A percentile compares a stretch with the other conserved stretches of the same genome.
These are phyloP conservation scores for Colletotrichum tanaceti DNA, from an alignment of 2,329 filamentous ascomycete genomes.

Conservation along the genomic window DNA sequence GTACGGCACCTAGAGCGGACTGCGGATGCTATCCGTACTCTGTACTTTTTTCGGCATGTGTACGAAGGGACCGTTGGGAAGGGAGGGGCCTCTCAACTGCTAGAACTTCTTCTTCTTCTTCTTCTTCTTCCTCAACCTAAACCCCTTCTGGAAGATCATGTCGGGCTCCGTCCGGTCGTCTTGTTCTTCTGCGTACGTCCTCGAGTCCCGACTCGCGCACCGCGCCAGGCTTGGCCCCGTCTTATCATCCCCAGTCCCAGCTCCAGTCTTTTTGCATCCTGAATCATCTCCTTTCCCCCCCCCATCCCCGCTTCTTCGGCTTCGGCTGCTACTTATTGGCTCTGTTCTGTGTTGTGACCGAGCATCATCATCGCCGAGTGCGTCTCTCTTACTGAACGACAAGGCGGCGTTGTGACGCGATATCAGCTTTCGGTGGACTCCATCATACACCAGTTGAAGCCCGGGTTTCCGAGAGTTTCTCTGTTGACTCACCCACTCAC, in stretches of 20 bases:
- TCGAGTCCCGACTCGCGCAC: slow-evolving; percentile 10
- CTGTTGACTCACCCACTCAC: too few species aligned
- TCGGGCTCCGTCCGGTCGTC: slow-evolving; percentile 22
- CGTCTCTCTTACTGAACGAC: not conserved
- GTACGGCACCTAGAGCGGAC: too few species aligned
- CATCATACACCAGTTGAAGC: not conserved
- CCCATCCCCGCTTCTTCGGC: slow-evolving; percentile 22
- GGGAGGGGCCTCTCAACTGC: slow-evolving; percentile 25
- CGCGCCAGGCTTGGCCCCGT: not conserved
- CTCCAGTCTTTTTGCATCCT: not conserved
- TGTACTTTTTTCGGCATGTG: not conserved
- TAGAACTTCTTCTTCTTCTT: too few species aligned
- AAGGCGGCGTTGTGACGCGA: not conserved
- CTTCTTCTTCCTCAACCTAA: too few species aligned
- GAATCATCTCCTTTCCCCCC: not conserved
- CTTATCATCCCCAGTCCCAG: slow-evolving; percentile 15
- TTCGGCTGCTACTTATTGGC: slow-evolving; percentile 1
- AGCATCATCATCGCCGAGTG: not conserved
- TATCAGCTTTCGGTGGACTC: not conserved
- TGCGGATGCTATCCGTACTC: too few species aligned
- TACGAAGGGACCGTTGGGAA: slow-evolving; percentile 6
- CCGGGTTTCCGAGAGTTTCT: too few species aligned
- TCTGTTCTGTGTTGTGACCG: not conserved
- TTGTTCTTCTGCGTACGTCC: too few species aligned
- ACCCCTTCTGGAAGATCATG: slow-evolving; percentile 21